Conservation (phyloP, 306 rosid species). For the Pachyrhizus erosus region DNA sequence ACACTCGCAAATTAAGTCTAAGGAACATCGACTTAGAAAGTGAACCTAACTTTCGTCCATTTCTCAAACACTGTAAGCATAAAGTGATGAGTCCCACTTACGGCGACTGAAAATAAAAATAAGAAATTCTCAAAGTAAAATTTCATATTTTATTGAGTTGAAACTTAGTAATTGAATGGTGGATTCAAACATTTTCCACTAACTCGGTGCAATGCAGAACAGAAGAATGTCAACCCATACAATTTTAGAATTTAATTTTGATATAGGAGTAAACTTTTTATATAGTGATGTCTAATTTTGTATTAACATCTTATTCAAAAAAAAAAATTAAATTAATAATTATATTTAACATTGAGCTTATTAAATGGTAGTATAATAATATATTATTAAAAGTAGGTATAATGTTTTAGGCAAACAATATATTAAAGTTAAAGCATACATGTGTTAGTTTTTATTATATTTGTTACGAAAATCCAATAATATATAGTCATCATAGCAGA, state of each 20-base stretch:
- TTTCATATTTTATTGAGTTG: background rate
- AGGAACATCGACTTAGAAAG: slow-evolving; percentile 30
- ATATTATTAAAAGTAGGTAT: too few relatives aligned
- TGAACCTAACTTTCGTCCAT: slow-evolving; percentile 53
- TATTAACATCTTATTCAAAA: background rate
- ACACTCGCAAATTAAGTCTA: slow-evolving; percentile 50
- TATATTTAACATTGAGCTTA: background rate
- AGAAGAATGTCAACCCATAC: background rate
- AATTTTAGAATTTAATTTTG: background rate
- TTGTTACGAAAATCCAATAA: too few relatives aligned
- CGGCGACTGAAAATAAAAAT: background rate
- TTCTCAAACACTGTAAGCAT: slow-evolving; percentile 54
- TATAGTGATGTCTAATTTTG: background rate
- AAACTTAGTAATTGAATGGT: background rate
- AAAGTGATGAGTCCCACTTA: slow-evolving; percentile 15
- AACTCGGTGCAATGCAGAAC: background rate
- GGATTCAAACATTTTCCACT: background rate
- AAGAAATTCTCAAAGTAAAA: background rate
- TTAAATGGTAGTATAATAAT: background rate
- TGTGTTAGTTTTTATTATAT: too few relatives aligned
- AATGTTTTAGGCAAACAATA: too few relatives aligned
- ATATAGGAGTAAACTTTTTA: background rate
- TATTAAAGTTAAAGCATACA: too few relatives aligned
- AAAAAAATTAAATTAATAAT: background rate
- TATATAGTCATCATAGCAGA: too few relatives aligned